These are phyloP conservation scores for Hyaloperonospora brassicae DNA, from an alignment of 352 stramenopile species.

Conservation along the genomic window DNA sequence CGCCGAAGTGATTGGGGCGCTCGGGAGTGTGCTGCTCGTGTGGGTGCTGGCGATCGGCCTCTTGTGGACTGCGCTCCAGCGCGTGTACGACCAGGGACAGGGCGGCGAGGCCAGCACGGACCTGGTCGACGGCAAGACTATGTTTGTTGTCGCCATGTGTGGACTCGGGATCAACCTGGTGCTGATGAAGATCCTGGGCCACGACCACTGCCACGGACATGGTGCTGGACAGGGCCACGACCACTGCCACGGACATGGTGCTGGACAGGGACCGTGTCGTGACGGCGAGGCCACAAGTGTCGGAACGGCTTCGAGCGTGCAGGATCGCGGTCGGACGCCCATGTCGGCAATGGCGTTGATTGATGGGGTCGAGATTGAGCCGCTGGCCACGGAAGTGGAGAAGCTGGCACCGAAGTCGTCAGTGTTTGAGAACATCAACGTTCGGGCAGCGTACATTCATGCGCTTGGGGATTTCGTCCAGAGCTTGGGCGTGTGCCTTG, in stretches of 20 bases:
- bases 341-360: constrained; percentile 76
- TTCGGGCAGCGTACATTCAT: constrained; percentile 97
- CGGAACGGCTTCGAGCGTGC: constrained; percentile 36
- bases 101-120: constrained; percentile 18
- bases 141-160: constrained; percentile 91
- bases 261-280: constrained; percentile 21
- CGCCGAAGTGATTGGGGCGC: constrained; percentile 92
- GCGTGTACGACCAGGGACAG: constrained; percentile 49
- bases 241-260: constrained; percentile 31
- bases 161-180: constrained; percentile 93
- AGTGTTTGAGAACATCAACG: constrained; percentile 89
- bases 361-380: constrained; percentile 28
- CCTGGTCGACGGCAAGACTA: constrained; percentile 80
- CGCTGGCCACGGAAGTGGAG: constrained; percentile 3
- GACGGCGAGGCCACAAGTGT: constrained; percentile 23
- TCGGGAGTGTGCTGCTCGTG: constrained; percentile 92
- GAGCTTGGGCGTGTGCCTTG: constrained; percentile 93
- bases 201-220: constrained; percentile 56
- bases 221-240: constrained; percentile 19
- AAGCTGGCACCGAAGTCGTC: constrained; percentile 17
- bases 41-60: constrained; percentile 90
- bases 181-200: constrained; percentile 88
- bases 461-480: constrained; percentile 96
- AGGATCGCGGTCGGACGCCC: constrained; percentile 48
- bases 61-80: constrained; percentile 84